Base-by-base conservation (phyloP, 306 rosid species). In the Rosa chinensis region DNA sequence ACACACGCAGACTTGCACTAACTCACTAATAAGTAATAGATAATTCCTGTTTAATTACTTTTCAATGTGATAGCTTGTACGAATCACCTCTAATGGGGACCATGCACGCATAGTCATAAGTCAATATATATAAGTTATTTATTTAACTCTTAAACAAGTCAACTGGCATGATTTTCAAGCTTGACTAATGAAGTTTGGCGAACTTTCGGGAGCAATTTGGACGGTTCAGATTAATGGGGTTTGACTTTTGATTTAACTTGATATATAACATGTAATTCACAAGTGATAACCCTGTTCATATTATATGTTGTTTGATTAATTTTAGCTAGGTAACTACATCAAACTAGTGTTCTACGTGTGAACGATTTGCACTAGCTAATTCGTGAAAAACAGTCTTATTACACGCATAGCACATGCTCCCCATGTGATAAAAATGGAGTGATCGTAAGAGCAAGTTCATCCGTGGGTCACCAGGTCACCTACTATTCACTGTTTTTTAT, bases 151-250 rank as follows among this genome's bases (percentile, higher is more conserved):
- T 70, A 45, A 11, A 68, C 3, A 82, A 82, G 91, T 92, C 92
- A 88, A 81, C 81, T 32, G 76, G 42, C 81, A 88, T 88, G 72
- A 88, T 86, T 76, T 82, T 80, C 74, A 78, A 75, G 87, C 59
- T 84, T 89, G 92, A 90, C 91, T 77, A 76, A n/a, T 16, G 59
- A 21, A 42, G 56, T 75, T n/a, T 64, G 66, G 42, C 72, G 18
- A 79, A 73, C 82, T 79, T 74, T 66, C 77, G 3, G 43, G 73
- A 70, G 82, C 89, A 83, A 79, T 75, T 84, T 71, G 63, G 76
- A 82, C 74, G 94, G 92, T 76, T 74, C 79, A 78, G 70, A 66
- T 81, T 56, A 40, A 78, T 78, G 58, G 84, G 84, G 82, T 83
- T 85, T 88, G 88, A 88, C 90, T 82, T 80, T 52, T 47, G 45